Base-by-base conservation (phyloP, 2,329 filamentous ascomycete genomes). In the Tolypocladium pustulatum region DNA sequence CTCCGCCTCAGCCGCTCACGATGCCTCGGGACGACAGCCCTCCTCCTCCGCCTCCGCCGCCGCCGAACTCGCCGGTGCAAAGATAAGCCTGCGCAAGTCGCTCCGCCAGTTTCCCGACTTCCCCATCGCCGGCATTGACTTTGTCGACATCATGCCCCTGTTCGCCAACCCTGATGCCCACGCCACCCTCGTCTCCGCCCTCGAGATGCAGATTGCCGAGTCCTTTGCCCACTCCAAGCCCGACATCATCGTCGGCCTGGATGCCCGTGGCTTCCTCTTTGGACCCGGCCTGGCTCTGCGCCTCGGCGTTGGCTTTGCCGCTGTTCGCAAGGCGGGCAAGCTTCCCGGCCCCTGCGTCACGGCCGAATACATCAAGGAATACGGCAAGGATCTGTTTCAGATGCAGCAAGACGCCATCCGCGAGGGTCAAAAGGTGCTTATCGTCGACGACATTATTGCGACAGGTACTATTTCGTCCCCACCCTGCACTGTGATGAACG, bases 371-470 rank as follows among this genome's bases (percentile, higher is more conserved):
- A 80, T 91, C 75, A 99, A 99, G 82, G 94, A 99, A 76, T 99
- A 99, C 71, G 94, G 94, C 63, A 82, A 86, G 75, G 94, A 99
- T 73, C 87, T 87, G 72, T 97, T 99, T 79, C 90, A 97, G 81
- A 95, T 99, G 80, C 94, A 99, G 79, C 79, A 83, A 65, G 91
- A 89, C 73, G 87, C 88, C 52, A 87, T 99, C 68, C 87, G 89
- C 76, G 81, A 84, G 56, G 92, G 92, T 40, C 90, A 96, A 78
- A 92, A 88, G 73, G 93, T 96, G 59, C 78, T 99, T 62, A 83
- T 99, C 64, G 91, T 99, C 37, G 94, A 99, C 74, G 94, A 99
- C 73, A 96, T 99, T 70, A 97, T 99, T 77, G 94, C 94, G 59
- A 99, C 94, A 64, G 93, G 93, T 96, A 80, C 73, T 87, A 76